phyloP scores from a whole-genome alignment of 2,329 filamentous ascomycete genomes.

The Monosporascus sp. region DNA sequence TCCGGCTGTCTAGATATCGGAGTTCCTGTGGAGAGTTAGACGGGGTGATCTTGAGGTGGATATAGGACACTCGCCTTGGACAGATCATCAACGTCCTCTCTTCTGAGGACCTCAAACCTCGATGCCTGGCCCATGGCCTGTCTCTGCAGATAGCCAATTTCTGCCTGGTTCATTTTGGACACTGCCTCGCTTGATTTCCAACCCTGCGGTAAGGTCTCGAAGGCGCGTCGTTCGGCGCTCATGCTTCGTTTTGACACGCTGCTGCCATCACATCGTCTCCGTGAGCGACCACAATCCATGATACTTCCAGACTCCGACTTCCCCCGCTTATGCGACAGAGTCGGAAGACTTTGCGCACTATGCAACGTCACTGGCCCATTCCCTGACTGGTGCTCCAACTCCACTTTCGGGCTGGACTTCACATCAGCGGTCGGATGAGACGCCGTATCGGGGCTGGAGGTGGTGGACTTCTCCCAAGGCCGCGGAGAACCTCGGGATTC shows the following conservation, averaged over 20 bases:
- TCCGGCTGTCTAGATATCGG: conserved; percentile 69
- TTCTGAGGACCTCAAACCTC: conserved; percentile 59
- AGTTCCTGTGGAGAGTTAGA: conserved; percentile 53
- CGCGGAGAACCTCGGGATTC: conserved; percentile 40
- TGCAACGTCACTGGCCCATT: conserved; percentile 29
- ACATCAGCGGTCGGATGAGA: conserved; percentile 22
- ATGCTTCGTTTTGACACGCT: conserved; percentile 39
- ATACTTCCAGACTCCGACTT: conserved; percentile 55
- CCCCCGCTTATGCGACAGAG: conserved; percentile 41
- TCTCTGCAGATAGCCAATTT: conserved; percentile 48
- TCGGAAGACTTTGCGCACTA: conserved; percentile 21
- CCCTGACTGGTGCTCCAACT: conserved; percentile 19
- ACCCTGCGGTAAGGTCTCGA: conserved; percentile 57
- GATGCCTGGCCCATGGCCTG: conserved; percentile 59
- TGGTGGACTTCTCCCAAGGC: conserved; percentile 35
- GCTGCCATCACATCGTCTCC: conserved; percentile 44
- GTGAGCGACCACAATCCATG: conserved; percentile 57
- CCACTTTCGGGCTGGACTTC: conserved; percentile 25
- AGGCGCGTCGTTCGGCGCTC: conserved; percentile 51
- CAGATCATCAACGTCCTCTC: conserved; percentile 58
- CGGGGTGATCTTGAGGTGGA: neutral
- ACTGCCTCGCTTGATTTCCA: conserved; percentile 49
- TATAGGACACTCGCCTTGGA: conserved; percentile 47
- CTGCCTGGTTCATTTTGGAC: conserved; percentile 40
- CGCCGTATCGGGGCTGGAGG: conserved; percentile 18